Evolutionary conservation across 768 basidiomycete species (phyloP), one percentile per base, ranked within the genome.

Genomic region (Dentipellis sp.): DNA sequence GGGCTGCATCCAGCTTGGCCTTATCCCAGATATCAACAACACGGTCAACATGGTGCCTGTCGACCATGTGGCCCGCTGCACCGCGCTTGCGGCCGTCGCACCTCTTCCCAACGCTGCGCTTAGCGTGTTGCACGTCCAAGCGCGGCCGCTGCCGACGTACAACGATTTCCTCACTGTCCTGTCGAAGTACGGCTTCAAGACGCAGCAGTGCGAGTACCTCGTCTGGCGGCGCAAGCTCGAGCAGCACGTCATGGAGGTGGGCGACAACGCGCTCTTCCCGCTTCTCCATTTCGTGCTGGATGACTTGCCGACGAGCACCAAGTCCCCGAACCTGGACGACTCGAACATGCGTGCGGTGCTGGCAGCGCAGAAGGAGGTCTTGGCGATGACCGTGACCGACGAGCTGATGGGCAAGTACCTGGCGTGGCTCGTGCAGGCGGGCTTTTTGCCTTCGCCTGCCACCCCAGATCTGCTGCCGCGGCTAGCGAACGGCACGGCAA

Each of bases 11-110:
- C 97, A 99, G 67, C 84, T 98, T n/a, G 95, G 94, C 1, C 80
- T 92, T 40, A 85, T 93, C 2, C 97, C 97, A 10, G 91, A 99
- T 67, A 97, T 99, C 70, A 93, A 97, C 75, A 99, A 99, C 71
- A 88, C 91, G 1, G 80, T 99, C 65, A 99, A 99, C 72, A 94
- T 97, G 87, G 91, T 94, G 8, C 97, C 97, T 0, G 97, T 98
- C 39, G 90, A 98, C 69, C 90, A 94, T 67, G 94, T 99, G 59
- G 94, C 97, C 1, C 79, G 82, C 5, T 87, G 91, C 65, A 83
- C 84, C 4, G 72, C 88, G 0, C 75, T 90, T 3, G 88, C 94
- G 1, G 82, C 87, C 0, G 67, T 91, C 12, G 75, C 81, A 1
- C 78, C 85, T 45, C 69, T 83, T 68, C 73, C 35, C 49, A 47